Evolutionary conservation across 2,329 filamentous ascomycete genomes (phyloP), one percentile per base, ranked within the genome.

Genomic region (Alternaria gaisen): DNA sequence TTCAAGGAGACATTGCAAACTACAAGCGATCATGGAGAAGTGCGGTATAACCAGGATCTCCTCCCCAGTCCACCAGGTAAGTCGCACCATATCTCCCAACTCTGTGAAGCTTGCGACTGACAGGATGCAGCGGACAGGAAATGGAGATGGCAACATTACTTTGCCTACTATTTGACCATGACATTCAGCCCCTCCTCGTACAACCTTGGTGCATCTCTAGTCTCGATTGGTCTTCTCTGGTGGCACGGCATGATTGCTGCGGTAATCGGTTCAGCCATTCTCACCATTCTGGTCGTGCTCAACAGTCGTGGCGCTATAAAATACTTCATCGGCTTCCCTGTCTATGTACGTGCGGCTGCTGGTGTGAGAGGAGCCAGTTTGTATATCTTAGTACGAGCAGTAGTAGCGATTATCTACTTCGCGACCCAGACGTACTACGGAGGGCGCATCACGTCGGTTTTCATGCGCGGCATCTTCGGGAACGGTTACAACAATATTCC

Each of bases 401-500:
- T 69, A 12, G 65, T 69, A 6, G 66, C 65, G 5, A 67, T 69
- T 20, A 67, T 69, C 18, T 69, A 67, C 43, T 69, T 67, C 34
- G 66, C 66, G 10, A 36, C 32, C 32, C 66, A 67, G 43, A 69
- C 65, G 5, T 69, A 69, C 53, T 67, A 69, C 30, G 65, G 66
- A 16, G 66, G 64, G 10, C 60, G 64, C 14, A 69, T 69, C 20
- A 69, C 65, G 7, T 65, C 65, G 18, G 66, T 69, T 1, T 69
- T 69, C 57, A 69, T 69, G 66, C 54, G 65, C 14, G 65, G 55
- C 0, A 67, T 67, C 5, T 69, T 69, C 20, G 66, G 66, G 9
- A 69, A 67, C 18, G 56, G 65, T 7, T 70, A 65, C 55, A 47
- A 56, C 12, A 64, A 63, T 14, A 80, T 85, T 60, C 76, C 77